These are phyloP conservation scores for Wallemia hederae DNA, from an alignment of 1,284 basidiomycete species.

Conservation along the genomic window DNA sequence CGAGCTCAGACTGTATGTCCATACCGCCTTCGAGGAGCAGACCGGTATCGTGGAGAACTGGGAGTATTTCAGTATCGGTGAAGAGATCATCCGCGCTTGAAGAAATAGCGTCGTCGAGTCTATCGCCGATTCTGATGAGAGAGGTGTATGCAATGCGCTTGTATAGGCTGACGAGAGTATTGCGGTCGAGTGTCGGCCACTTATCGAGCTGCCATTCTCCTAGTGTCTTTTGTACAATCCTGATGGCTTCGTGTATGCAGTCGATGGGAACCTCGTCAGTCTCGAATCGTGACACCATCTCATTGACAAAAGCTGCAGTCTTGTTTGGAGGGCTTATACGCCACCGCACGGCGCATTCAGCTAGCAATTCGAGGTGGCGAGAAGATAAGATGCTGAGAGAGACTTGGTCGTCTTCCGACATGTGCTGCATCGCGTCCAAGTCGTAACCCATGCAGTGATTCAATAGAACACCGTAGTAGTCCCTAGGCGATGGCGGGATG, in stretches of 20 bases:
- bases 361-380: constrained; percentile 49
- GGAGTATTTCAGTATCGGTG: constrained; percentile 39
- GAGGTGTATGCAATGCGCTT: background rate
- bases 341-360: constrained; percentile 70
- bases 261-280: constrained; percentile 72
- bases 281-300: constrained; percentile 65
- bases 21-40: constrained; percentile 35
- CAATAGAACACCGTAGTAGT: constrained; percentile 55
- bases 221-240: constrained; percentile 36
- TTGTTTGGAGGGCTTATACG: constrained; percentile 52
- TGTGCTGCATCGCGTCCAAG: constrained; percentile 60
- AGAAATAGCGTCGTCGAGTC: background rate
- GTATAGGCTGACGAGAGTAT: constrained; percentile 13
- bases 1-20: constrained; percentile 30
- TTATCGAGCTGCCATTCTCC: constrained; percentile 36
- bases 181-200: constrained; percentile 56
- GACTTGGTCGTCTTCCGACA: constrained; percentile 87
- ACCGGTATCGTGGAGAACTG: constrained; percentile 37
- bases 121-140: background rate
- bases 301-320: constrained; percentile 49
- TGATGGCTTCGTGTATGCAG: constrained; percentile 68
- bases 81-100: constrained; percentile 20
- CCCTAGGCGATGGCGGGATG: constrained; percentile 64
- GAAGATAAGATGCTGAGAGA: constrained; percentile 71
- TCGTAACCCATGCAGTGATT: constrained; percentile 60